Percentiles rank a stretch among this genome's conserved stretches.
phyloP scores from a whole-genome alignment of 495 filamentous ascomycete genomes.

The Neurospora sp. region DNA sequence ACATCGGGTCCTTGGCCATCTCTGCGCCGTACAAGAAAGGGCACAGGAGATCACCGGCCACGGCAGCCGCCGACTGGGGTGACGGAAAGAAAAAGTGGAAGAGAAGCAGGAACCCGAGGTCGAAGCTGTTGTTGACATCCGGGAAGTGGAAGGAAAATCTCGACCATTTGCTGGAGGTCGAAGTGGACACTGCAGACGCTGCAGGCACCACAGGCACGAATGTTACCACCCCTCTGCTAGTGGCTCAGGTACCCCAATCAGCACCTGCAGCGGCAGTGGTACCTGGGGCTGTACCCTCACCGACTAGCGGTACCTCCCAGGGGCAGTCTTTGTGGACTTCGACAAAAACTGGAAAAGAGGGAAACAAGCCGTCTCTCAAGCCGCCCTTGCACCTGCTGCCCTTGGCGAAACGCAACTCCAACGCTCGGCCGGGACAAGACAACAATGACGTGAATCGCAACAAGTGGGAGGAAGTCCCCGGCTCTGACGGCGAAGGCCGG shows the following conservation, averaged over 20 bases:
- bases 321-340: background rate
- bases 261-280: background rate
- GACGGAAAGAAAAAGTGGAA: background rate
- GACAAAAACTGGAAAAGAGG: background rate
- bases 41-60: background rate
- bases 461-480: background rate
- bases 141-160: background rate
- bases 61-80: background rate
- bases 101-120: background rate
- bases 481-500: background rate
- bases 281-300: background rate
- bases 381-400: constrained; percentile 1
- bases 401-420: constrained; percentile 2
- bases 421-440: constrained; percentile 4
- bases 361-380: background rate
- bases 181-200: background rate
- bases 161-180: background rate
- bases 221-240: background rate
- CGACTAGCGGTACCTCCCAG: background rate
- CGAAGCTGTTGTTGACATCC: background rate
- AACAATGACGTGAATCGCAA: background rate
- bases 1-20: background rate
- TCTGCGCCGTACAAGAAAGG: background rate
- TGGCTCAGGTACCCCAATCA: background rate
- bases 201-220: background rate